Conservation (phyloP, 345 rosid species). For the Hypericum androsaemum region DNA sequence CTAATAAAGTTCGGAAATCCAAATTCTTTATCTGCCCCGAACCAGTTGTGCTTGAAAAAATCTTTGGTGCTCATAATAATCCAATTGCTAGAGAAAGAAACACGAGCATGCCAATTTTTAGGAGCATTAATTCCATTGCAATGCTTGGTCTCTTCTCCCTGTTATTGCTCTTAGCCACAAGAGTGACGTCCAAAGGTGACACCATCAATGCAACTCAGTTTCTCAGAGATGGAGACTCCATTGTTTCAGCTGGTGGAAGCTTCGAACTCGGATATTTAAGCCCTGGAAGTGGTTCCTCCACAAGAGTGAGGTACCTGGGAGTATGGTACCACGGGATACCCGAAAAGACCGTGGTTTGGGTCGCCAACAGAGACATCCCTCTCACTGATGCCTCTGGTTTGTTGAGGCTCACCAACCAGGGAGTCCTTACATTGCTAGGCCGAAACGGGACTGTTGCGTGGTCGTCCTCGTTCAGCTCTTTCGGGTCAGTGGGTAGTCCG, state of each 20-base stretch:
- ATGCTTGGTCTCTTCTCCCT: no score
- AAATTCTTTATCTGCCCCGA: no score
- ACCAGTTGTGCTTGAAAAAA: no score
- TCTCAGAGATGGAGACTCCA: slow-evolving; percentile 3
- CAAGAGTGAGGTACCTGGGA: slow-evolving; percentile 9
- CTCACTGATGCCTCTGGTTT: not conserved
- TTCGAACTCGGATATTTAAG: slow-evolving; percentile 1
- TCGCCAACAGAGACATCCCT: slow-evolving; percentile 6
- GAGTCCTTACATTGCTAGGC: not conserved
- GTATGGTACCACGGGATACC: slow-evolving; percentile 2
- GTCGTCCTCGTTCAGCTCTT: not conserved
- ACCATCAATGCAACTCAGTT: not conserved
- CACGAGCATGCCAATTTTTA: no score
- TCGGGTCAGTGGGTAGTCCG: not conserved
- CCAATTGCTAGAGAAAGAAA: no score
- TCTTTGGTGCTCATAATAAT: no score
- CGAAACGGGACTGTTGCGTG: not conserved
- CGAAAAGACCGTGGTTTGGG: slow-evolving; percentile 4
- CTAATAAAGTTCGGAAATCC: no score
- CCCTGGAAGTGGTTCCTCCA: slow-evolving; percentile 2
- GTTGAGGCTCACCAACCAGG: not conserved
- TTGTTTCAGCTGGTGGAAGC: not conserved
- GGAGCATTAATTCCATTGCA: no score
- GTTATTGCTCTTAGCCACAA: no score
- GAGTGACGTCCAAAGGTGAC: not conserved